Evolutionary conservation across 441 rosid species (phyloP), one percentile per base, ranked within the genome.

Genomic region (Manihot esculenta): DNA sequence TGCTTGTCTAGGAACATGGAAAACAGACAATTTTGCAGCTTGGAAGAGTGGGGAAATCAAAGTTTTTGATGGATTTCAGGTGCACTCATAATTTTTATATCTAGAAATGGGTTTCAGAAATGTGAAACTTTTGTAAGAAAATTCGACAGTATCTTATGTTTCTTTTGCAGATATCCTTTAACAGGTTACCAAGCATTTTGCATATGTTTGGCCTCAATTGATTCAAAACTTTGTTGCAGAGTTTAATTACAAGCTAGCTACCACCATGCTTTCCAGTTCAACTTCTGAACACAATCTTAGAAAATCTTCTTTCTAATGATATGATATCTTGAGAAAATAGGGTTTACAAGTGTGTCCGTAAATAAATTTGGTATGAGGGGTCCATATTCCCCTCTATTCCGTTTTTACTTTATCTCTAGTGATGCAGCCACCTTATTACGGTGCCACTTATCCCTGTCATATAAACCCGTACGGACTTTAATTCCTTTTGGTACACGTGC

Each of bases 101-200:
- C 58, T 14, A 17, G 14, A 2, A 58, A 44, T 15, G 2, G 13
- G 0, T 6, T 23, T 21, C 1, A 20, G 4, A 0, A 18, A 11
- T 38, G 33, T 2, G 5, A 35, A 7, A 6, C 41, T 35, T 0
- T 4, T 5, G 0, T 6, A 35, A 35, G 6, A 2, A 15, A 15
- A 21, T 8, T 18, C 26, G 45, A 21, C 23, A 27, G 54, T 42
- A 35, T 44, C 27, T n/a, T 47, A 0, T 10, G 13, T 27, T 27
- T 70, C 17, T 64, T 55, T 17, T 79, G 80, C 93, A 93, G 98
- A 83, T 83, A 87, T 77, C 99, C 97, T 12, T 79, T 89, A 58
- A 86, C 95, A 7, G 97, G 94, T 61, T 94, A 85, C 79, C 97
- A 92, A 76, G 93, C 99, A 59, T 89, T 94, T 78, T 87, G 89